Percentiles rank a stretch among this genome's conserved stretches.
Evolutionary conservation across 2,329 filamentous ascomycete genomes (phyloP).

Genomic region (Capronia coronata): DNA sequence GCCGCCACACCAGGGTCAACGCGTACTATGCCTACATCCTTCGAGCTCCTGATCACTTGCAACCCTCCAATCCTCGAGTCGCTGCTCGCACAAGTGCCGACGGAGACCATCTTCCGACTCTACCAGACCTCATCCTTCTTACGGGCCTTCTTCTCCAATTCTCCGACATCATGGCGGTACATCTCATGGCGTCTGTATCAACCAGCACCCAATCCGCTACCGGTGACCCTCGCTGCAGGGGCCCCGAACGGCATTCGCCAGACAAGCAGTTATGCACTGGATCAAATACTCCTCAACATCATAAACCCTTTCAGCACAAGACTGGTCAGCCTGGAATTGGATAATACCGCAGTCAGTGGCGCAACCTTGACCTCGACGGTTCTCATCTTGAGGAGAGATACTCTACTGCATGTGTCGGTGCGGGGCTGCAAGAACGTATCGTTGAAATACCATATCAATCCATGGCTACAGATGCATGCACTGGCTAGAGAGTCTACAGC

Average conservation of each 20-base stretch:
- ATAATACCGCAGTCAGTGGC: slow-evolving; percentile 56
- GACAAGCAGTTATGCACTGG: slow-evolving; percentile 53
- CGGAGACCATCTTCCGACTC: slow-evolving; percentile 50
- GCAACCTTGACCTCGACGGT: slow-evolving; percentile 51
- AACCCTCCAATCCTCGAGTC: slow-evolving; percentile 55
- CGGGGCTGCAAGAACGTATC: slow-evolving; percentile 60
- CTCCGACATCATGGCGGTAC: slow-evolving; percentile 56
- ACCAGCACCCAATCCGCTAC: slow-evolving; percentile 32
- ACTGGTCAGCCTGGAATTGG: slow-evolving; percentile 52
- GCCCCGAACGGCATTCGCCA: slow-evolving; percentile 34
- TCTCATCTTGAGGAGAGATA: slow-evolving; percentile 48
- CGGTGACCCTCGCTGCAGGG: slow-evolving; percentile 25
- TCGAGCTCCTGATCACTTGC: slow-evolving; percentile 51
- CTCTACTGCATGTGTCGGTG: slow-evolving; percentile 54
- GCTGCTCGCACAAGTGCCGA: slow-evolving; percentile 52
- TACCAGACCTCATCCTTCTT: slow-evolving; percentile 54
- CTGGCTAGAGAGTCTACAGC: slow-evolving; percentile 26
- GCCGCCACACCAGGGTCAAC: slow-evolving; percentile 6
- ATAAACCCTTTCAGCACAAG: slow-evolving; percentile 52
- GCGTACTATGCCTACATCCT: slow-evolving; percentile 34
- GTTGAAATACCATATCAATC: slow-evolving; percentile 58
- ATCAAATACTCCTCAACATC: slow-evolving; percentile 51
- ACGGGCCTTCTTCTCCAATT: slow-evolving; percentile 48
- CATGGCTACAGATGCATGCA: slow-evolving; percentile 48
- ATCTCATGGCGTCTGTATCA: slow-evolving; percentile 52